Percentiles rank a stretch among this genome's conserved stretches.
These are phyloP conservation scores for Pleurotus platypus DNA, from an alignment of 768 basidiomycete genomes.

Conservation along the genomic window DNA sequence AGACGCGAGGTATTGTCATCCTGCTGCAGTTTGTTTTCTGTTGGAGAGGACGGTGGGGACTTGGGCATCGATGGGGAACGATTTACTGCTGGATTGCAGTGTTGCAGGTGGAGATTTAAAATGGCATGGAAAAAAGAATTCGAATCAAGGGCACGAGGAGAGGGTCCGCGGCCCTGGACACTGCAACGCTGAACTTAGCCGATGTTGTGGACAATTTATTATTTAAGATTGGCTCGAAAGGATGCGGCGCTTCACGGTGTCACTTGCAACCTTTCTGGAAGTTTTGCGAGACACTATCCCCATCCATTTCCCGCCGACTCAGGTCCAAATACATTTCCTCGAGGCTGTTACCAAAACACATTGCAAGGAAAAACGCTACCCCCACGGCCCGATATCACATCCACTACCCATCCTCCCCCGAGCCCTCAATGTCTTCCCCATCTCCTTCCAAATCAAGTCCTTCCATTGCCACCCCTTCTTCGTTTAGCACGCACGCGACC, in stretches of 20 bases:
- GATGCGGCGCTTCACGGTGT: slow-evolving; percentile 41
- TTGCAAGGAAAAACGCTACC: background rate
- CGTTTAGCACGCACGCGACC: slow-evolving; percentile 73
- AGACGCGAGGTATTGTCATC: slow-evolving; percentile 38
- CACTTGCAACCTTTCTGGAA: slow-evolving; percentile 41
- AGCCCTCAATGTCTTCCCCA: slow-evolving; percentile 45
- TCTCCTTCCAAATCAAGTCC: slow-evolving; percentile 77
- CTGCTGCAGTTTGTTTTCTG: slow-evolving; percentile 28
- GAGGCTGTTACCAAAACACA: background rate
- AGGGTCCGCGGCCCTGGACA: slow-evolving; percentile 51
- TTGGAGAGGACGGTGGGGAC: slow-evolving; percentile 28
- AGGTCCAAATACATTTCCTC: slow-evolving; percentile 6
- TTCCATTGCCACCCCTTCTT: slow-evolving; percentile 60
- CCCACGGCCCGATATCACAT: slow-evolving; percentile 13
- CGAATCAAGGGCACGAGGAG: slow-evolving; percentile 69
- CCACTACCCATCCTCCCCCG: slow-evolving; percentile 24
- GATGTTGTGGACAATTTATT: slow-evolving; percentile 49
- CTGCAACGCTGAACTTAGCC: slow-evolving; percentile 36
- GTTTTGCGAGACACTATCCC: slow-evolving; percentile 33
- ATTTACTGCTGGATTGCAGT: slow-evolving; percentile 24
- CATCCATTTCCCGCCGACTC: slow-evolving; percentile 21
- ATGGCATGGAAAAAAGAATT: slow-evolving; percentile 65
- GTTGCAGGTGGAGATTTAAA: slow-evolving; percentile 42
- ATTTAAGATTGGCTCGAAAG: slow-evolving; percentile 50
- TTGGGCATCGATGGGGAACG: slow-evolving; percentile 34